Base-by-base conservation (phyloP, 192 early-diverging fungal species). In the Rhizophlyctis rosea region DNA sequence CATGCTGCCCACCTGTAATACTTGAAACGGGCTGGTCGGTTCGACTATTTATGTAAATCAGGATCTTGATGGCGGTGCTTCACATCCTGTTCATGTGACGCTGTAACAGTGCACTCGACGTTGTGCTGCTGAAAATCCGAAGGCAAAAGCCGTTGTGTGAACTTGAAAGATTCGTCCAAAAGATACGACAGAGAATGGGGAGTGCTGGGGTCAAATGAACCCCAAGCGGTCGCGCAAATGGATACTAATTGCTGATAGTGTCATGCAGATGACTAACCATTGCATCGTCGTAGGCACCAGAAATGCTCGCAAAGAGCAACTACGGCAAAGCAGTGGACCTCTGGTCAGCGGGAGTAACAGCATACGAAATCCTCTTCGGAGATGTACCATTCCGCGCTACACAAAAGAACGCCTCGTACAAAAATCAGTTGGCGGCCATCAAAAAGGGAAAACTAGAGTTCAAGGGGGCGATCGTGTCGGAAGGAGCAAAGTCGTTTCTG, bases 401-500 rank as follows among this genome's bases (percentile, higher is more conserved):
- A 2, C 9, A n/a, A 1, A 64, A 70, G 36, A 70, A 64, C 31
- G 55, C 60, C 18, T 58, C 59, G 18, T 33, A 58, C 1, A 68
- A 68, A 30, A 58, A 68, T 24, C 67, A 68, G 32, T 53, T 68
- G n/a, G 59, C 59, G 32, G 67, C 62, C 34, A 70, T 70, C 35
- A 56, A 59, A 34, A 56, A 59, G 29, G 58, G 59, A 2, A 7
- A 7, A 7, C 27, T 55, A 2, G 52, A 54, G 0, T 61, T 61
- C 47, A 18, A n/a, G n/a, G n/a, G 36, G 27, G 35, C 11, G 36
- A 28, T 4, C 2, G 54, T 61, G 35, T 68, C 67, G 27, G 59
- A 61, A 7, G 28, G n/a, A 4, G 90, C 90, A 29, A 83, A 86
- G 64, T 55, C 86, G 54, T 90, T 94, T 67, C 84, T 94, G 32